Evolutionary conservation across 2,329 filamentous ascomycete species (phyloP).

Genomic region (Pyricularia pennisetigena): DNA sequence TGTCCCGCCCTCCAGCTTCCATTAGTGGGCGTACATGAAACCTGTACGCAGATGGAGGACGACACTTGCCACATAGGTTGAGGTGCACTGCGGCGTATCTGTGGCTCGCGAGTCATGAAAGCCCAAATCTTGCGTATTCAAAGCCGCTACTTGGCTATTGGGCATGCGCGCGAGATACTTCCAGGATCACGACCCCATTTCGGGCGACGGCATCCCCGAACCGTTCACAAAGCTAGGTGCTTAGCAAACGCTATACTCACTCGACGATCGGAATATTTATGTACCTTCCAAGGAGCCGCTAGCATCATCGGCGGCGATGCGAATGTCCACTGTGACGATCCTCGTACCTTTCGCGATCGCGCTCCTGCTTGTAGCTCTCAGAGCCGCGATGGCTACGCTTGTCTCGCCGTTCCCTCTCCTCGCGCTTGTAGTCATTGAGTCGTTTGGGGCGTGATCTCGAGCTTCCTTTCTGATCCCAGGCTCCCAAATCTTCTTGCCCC

Average conservation of each 20-base stretch:
- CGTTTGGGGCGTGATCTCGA: slow-evolving; percentile 7
- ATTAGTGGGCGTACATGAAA: neutral
- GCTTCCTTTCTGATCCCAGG: slow-evolving; percentile 13
- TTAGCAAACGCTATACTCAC: neutral
- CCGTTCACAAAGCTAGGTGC: neutral
- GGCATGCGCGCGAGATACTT: neutral
- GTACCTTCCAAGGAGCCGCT: neutral
- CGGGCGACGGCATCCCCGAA: neutral
- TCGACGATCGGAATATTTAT: neutral
- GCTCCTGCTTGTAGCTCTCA: neutral
- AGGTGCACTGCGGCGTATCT: neutral
- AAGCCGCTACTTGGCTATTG: neutral
- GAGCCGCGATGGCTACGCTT: neutral
- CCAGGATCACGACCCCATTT: neutral
- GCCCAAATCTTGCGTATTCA: neutral
- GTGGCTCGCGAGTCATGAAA: neutral
- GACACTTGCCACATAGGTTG: neutral
- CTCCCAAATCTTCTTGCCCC: slow-evolving; percentile 13
- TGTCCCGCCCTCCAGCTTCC: neutral
- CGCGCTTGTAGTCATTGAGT: slow-evolving; percentile 14
- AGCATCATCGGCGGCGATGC: neutral
- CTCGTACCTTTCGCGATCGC: neutral
- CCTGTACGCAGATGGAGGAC: neutral
- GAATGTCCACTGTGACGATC: neutral
- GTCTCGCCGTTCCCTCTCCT: slow-evolving; percentile 12